Percentiles rank a stretch among this genome's conserved stretches.
Conservation (phyloP, 805 yeast genomes). For the Suhomyces xylopsoci region DNA sequence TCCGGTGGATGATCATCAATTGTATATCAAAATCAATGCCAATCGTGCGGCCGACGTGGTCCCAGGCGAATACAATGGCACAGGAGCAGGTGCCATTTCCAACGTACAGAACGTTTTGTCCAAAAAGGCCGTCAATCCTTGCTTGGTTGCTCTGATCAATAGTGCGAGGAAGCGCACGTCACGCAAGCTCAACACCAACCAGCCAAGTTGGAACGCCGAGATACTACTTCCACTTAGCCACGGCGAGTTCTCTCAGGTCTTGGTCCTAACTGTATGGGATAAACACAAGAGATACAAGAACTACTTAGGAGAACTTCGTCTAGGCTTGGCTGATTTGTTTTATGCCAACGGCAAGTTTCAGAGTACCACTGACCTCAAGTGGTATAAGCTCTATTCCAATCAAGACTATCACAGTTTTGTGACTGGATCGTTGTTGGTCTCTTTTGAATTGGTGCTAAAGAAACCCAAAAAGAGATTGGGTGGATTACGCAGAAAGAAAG, state of each 20-base stretch:
- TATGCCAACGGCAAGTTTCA: slow-evolving; percentile 9
- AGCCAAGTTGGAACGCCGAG: slow-evolving; percentile 41
- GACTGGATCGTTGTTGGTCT: slow-evolving; percentile 46
- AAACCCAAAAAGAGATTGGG: slow-evolving; percentile 8
- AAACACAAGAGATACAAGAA: slow-evolving; percentile 33
- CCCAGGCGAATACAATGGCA: slow-evolving; percentile 7
- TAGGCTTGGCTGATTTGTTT: slow-evolving; percentile 30
- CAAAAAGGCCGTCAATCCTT: slow-evolving; percentile 30
- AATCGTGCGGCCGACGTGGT: slow-evolving; percentile 40
- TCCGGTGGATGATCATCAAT: slow-evolving; percentile 6
- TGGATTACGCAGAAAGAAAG: background rate
- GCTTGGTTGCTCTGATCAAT: slow-evolving; percentile 35
- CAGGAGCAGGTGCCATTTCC: background rate
- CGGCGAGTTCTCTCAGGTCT: slow-evolving; percentile 26
- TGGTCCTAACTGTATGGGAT: slow-evolving; percentile 40
- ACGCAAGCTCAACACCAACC: slow-evolving; percentile 29
- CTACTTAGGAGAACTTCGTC: slow-evolving; percentile 40
- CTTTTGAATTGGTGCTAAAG: slow-evolving; percentile 37
- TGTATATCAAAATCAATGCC: slow-evolving; percentile 33
- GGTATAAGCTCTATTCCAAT: slow-evolving; percentile 46
- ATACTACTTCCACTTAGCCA: slow-evolving; percentile 28
- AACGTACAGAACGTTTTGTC: background rate
- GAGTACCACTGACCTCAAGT: slow-evolving; percentile 30
- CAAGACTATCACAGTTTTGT: slow-evolving; percentile 39
- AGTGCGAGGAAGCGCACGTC: slow-evolving; percentile 25